Evolutionary conservation across 1,284 basidiomycete species (phyloP), one percentile per base, ranked within the genome.

Genomic region (Ceratobasidium sp.): DNA sequence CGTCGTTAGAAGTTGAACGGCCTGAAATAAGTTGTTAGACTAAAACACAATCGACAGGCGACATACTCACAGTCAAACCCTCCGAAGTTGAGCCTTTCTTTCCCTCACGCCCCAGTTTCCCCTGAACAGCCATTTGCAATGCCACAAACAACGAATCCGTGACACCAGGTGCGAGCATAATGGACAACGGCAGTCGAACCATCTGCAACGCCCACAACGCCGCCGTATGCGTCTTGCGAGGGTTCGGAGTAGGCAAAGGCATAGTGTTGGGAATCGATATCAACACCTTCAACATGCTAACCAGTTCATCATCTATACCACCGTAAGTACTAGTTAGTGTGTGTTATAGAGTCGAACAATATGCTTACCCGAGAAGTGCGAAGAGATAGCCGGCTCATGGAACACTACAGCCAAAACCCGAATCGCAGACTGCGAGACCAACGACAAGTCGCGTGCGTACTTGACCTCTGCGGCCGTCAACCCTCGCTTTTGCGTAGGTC

Each of bases 91-190:
- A 87, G 0, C 92, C 92, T 77, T 91, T 93, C 82, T 93, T 93
- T 9, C 92, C 92, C 80, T 94, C 92, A 78, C 91, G 91, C 2
- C 92, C 92, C 21, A 94, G 86, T 74, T 93, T 89, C 13, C 92
- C 92, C 73, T 91, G 89, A 74, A 94, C 86, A n/a, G 89, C 92
- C 44, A 91, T 87, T 66, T 87, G 85, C 9, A 94, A 79, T 1
- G 90, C 90, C 72, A 87, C 88, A 0, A 88, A 85, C 49, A 94
- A 91, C 38, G 89, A 85, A 76, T 88, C 86, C 13, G 84, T 85
- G 1, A 89, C 86, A 11, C 63, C 63, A 18, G 88, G 87, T 18
- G 80, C 76, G 16, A 93, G 82, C 16, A 93, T 85, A 0, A 54
- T 66, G 1, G 83, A 80, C 28, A 82, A 80, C 21, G 92, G 89